phyloP scores from a whole-genome alignment of 2,329 filamentous ascomycete species.

The Beauveria rudraprayagi region DNA sequence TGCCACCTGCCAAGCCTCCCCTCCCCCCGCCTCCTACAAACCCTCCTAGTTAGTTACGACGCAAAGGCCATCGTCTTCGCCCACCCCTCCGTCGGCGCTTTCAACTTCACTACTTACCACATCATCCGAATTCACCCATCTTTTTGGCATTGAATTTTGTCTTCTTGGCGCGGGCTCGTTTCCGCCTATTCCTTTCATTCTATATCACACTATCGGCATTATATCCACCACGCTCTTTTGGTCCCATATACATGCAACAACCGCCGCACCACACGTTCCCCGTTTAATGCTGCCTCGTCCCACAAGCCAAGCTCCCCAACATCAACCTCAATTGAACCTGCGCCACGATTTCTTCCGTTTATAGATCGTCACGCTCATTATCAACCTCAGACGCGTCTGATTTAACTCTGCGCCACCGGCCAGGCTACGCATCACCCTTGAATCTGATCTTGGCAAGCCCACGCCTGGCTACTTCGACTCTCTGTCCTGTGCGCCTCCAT shows the following conservation, averaged over 20 bases:
- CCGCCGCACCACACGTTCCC: background rate
- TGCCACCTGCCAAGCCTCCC: conserved; percentile 2
- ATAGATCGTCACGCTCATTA: background rate
- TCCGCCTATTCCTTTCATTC: background rate
- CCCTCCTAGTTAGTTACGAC: background rate
- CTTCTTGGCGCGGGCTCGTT: background rate
- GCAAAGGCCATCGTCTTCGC: background rate
- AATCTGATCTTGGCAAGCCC: background rate
- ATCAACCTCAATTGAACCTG: background rate
- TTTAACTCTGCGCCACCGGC: no score
- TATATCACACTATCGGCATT: background rate
- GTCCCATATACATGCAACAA: background rate
- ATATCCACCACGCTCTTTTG: background rate
- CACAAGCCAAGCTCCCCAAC: background rate
- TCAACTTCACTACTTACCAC: background rate
- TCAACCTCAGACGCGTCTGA: background rate
- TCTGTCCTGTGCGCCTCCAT: background rate
- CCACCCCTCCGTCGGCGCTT: background rate
- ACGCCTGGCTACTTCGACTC: background rate
- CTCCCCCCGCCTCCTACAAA: background rate
- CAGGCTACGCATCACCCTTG: background rate
- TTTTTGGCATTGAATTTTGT: background rate
- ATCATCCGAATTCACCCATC: background rate
- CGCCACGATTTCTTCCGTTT: background rate
- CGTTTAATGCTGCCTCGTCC: background rate